Evolutionary conservation across 2,329 filamentous ascomycete genomes (phyloP), one percentile per base, ranked within the genome.

Genomic region (Massarina eburnea): DNA sequence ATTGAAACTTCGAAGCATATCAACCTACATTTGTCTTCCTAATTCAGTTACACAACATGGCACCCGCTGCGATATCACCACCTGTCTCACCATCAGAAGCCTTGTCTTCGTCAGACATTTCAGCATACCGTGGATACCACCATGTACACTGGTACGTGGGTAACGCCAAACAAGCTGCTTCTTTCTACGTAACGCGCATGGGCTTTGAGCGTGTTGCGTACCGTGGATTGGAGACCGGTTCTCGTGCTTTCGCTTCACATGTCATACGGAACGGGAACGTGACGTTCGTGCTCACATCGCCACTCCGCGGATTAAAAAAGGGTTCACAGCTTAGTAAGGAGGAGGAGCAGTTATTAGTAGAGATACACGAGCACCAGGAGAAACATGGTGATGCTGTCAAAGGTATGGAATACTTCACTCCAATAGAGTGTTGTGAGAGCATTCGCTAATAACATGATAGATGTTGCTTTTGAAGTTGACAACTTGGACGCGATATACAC

Each of bases 111-210:
- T 56, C 56, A 26, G 62, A 67, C 64, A 39, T 77, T 59, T 59
- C 74, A 59, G 51, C 71, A 66, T 91, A 95, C 75, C 82, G 83
- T 50, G 91, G 89, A 65, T 96, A 96, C 70, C 89, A 96, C 73
- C 89, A 96, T 72, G 82, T 96, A 45, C 91, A 90, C 58, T 96
- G 91, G 91, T 96, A 90, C 76, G 92, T 96, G 22, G 91, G 91
- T 67, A 97, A 97, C 68, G 91, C 92, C 60, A 96, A 96, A 75
- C 91, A 96, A 76, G 89, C 91, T 2, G 91, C 91, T 30, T 81
- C 86, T 12, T 96, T 89, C 75, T 96, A 96, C 74, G 85, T 86
- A 57, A 85, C 83, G 9, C 87, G 91, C 56, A 91, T 96, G 76
- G 91, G 90, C 45, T 96, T 96, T 76, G 77, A 82, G 62, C 82